phyloP scores from a whole-genome alignment of 495 filamentous ascomycete genomes.

The Daldinia bambusicola region DNA sequence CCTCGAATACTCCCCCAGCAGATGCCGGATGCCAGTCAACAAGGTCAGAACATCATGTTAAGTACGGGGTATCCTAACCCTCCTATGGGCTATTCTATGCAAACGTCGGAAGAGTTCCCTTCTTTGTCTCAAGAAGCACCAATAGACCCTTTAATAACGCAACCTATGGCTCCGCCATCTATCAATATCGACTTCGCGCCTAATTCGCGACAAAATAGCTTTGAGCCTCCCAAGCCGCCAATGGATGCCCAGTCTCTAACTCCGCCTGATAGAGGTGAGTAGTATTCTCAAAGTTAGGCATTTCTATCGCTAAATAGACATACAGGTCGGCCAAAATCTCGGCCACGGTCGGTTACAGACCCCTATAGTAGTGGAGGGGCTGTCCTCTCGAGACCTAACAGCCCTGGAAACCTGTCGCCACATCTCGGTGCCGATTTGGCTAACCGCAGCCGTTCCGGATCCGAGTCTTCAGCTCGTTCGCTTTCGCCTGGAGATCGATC shows the following conservation, averaged over 20 bases:
- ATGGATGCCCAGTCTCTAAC: constrained; percentile 82
- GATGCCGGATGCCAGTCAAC: constrained; percentile 61
- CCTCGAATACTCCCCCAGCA: constrained; percentile 84
- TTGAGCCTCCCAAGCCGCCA: constrained; percentile 72
- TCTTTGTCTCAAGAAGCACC: constrained; percentile 57
- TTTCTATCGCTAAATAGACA: constrained; percentile 15
- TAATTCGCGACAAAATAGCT: constrained; percentile 70
- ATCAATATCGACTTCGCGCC: constrained; percentile 96
- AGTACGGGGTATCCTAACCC: constrained; percentile 43
- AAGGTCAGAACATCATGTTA: constrained; percentile 47
- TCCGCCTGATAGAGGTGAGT: constrained; percentile 84
- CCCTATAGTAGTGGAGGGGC: constrained; percentile 65
- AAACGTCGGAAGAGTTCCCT: constrained; percentile 68
- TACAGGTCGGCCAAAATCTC: constrained; percentile 61
- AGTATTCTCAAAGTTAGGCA: background rate
- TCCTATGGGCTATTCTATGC: constrained; percentile 63
- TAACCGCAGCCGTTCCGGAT: constrained; percentile 50
- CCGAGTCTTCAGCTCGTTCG: constrained; percentile 65
- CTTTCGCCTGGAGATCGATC: constrained; percentile 73
- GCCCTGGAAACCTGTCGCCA: constrained; percentile 56
- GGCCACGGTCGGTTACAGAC: constrained; percentile 79
- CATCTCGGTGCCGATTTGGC: constrained; percentile 59
- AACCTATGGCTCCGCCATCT: constrained; percentile 82
- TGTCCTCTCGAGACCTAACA: constrained; percentile 54
- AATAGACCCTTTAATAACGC: constrained; percentile 66